Base-by-base conservation (phyloP, 179 eudicot species). In the Silene coronaria region DNA sequence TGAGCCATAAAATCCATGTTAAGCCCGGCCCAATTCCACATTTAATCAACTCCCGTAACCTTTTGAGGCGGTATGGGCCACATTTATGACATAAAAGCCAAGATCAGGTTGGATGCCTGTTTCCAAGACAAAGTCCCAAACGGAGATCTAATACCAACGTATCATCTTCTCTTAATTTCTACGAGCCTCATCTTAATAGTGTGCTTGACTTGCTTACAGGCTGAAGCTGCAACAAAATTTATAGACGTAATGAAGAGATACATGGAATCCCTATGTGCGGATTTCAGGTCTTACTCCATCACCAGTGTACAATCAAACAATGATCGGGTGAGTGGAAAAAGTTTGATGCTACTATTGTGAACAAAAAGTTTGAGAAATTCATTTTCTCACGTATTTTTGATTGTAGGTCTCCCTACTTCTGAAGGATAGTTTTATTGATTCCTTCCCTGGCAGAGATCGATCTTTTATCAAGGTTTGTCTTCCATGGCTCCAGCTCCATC, bases 341-440 rank as follows among this genome's bases (percentile, higher is more conserved):
- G 14, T 30, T 55, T 63, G 59, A 10, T 64, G 67, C 63, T 32
- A 32, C 59, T n/a, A 22, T 2, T 23, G 24, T 14, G 38, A 67
- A 22, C 23, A n/a, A 57, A 7, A 0, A 24, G 27, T 24, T 21
- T 14, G 34, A 21, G 42, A 7, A 14, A 24, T 36, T 26, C 23
- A 70, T 12, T 13, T 22, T 38, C 59, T 21, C 9, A 19, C 60
- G 8, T 66, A 36, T 34, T 23, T 60, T 69, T 76, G 53, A 42
- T 76, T 83, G 66, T 84, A 95, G 99, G 99, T 95, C 80, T 90
- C 97, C 21, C 78, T 95, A 78, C 96, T 95, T 55, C 83, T 92
- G 62, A 95, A 91, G 87, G 99, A 95, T 74, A 95, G 92, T 83
- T 95, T 87, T 79, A 77, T 92, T 75, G 97, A 90, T 86, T 95